Conservation (phyloP, 1,284 basidiomycete species). For the Mycena citricolor region DNA sequence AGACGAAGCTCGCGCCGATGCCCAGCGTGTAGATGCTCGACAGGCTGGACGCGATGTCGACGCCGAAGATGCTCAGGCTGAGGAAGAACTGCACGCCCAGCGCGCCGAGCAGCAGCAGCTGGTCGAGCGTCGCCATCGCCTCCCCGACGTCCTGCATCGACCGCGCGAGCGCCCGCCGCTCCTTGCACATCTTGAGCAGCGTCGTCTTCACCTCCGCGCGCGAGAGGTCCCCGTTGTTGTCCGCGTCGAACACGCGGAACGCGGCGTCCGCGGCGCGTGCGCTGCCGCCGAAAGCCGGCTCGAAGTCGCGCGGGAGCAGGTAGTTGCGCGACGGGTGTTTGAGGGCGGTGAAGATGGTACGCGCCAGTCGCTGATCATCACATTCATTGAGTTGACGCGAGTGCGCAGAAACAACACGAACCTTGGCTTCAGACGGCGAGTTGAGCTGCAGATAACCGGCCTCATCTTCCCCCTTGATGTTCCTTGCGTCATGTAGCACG, state of each 20-base stretch:
- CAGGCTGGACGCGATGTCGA: conserved; percentile 57
- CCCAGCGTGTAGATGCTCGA: conserved; percentile 66
- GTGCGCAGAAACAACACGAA: conserved; percentile 26
- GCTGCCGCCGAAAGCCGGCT: conserved; percentile 62
- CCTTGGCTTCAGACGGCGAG: conserved; percentile 66
- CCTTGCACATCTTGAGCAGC: conserved; percentile 70
- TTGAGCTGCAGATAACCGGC: conserved; percentile 46
- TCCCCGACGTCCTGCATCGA: conserved; percentile 70
- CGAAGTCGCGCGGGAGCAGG: conserved; percentile 69
- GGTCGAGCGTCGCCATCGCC: conserved; percentile 62
- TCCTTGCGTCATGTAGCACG: conserved; percentile 70
- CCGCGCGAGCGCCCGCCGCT: conserved; percentile 64
- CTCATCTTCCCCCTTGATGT: conserved; percentile 52
- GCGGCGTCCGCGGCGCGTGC: conserved; percentile 56
- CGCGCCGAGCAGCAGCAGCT: conserved; percentile 60
- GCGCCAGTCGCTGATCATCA: conserved; percentile 56
- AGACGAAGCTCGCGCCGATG: conserved; percentile 71
- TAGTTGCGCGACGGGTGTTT: conserved; percentile 53
- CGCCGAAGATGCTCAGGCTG: conserved; percentile 65
- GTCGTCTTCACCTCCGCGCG: conserved; percentile 72
- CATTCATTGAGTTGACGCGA: too few species aligned
- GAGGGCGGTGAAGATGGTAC: conserved; percentile 63
- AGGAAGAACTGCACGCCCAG: conserved; percentile 68
- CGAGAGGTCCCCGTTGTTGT: conserved; percentile 75
- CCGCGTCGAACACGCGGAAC: conserved; percentile 73